Evolutionary conservation across 2,329 filamentous ascomycete genomes (phyloP).

Genomic region (Daldinia sp.): DNA sequence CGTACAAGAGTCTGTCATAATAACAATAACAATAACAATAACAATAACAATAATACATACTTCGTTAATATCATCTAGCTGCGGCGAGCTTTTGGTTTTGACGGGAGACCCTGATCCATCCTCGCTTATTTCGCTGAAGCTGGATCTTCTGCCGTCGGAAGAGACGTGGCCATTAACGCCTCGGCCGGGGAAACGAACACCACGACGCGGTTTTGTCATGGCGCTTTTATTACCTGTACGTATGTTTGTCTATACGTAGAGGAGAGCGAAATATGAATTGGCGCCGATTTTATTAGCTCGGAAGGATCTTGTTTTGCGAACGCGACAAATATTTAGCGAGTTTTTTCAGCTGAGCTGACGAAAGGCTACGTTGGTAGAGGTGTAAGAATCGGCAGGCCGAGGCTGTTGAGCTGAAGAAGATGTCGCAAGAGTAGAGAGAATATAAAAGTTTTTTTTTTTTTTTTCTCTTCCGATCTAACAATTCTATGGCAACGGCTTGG

Average conservation of each 20-base stretch:
- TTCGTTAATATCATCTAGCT: constrained; percentile 57
- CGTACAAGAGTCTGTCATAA: not conserved
- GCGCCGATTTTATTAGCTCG: not conserved
- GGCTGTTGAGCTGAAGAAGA: not conserved
- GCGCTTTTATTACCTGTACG: constrained; percentile 3
- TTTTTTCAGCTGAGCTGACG: constrained; percentile 3
- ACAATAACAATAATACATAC: constrained; percentile 33
- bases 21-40: not conserved
- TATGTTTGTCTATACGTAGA: not conserved
- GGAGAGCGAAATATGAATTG: not conserved
- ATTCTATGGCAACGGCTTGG: not conserved
- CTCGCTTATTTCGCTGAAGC: constrained; percentile 79
- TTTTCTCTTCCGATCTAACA: not conserved
- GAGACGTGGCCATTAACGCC: constrained; percentile 60
- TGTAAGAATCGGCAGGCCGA: not conserved
- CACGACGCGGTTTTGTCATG: constrained; percentile 59
- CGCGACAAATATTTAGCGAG: constrained; percentile 11
- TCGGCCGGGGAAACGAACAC: constrained; percentile 67
- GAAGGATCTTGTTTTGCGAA: constrained; percentile 5
- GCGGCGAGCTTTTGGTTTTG: constrained; percentile 48
- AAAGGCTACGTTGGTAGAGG: not conserved
- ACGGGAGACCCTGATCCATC: constrained; percentile 58
- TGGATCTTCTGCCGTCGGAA: constrained; percentile 71
- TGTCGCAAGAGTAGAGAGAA: not conserved
- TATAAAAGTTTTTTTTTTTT: not conserved